phyloP scores from a whole-genome alignment of 345 rosid species.

The Rhodomyrtus tomentosa region DNA sequence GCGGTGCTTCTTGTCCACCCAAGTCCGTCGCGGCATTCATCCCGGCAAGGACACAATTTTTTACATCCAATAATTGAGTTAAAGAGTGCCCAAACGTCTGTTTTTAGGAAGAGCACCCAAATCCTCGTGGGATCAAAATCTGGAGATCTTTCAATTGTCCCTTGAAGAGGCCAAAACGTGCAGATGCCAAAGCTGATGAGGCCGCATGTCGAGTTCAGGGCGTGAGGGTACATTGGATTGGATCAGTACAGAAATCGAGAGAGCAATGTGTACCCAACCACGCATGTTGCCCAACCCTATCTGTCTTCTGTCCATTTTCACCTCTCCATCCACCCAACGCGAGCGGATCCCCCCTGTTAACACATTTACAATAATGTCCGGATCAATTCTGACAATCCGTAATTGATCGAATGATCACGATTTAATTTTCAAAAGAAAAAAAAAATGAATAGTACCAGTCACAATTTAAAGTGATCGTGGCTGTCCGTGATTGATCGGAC shows the following conservation, averaged over 20 bases:
- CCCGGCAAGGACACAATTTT: neutral
- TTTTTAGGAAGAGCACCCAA: neutral
- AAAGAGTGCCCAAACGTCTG: neutral
- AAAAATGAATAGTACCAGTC: too few relatives aligned
- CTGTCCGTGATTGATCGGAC: too few relatives aligned
- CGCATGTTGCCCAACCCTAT: neutral
- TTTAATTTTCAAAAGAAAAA: too few relatives aligned
- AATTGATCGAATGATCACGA: too few relatives aligned
- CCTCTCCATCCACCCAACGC: neutral
- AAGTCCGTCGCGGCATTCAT: neutral
- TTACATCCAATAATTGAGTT: neutral
- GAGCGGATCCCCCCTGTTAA: too few relatives aligned
- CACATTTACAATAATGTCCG: too few relatives aligned
- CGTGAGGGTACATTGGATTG: neutral
- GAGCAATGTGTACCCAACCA: neutral
- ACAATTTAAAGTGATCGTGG: too few relatives aligned
- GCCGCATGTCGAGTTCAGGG: neutral
- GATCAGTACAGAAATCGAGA: neutral
- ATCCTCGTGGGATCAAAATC: neutral
- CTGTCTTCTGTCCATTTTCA: neutral
- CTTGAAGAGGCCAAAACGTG: neutral
- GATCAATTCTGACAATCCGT: too few relatives aligned
- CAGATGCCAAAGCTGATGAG: neutral
- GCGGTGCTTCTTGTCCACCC: neutral
- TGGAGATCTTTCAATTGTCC: neutral